These are phyloP conservation scores for Biancaea sappan DNA, from an alignment of 306 rosid genomes.

Conservation along the genomic window DNA sequence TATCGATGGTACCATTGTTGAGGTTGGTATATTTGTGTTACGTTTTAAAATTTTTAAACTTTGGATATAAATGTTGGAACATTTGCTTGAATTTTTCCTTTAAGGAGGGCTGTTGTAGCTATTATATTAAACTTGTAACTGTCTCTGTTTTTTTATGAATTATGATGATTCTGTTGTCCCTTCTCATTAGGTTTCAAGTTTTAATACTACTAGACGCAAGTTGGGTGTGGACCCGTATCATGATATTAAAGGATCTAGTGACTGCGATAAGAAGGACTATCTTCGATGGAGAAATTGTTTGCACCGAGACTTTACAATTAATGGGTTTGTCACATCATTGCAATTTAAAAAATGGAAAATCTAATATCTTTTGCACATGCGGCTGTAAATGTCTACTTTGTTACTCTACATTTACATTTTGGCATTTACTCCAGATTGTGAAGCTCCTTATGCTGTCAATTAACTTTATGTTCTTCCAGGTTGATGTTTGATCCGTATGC, in stretches of 20 bases:
- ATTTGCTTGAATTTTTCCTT: constrained; percentile 5
- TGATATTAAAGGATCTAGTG: constrained; percentile 45
- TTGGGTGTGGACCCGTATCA: constrained; percentile 27
- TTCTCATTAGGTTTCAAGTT: constrained; percentile 82
- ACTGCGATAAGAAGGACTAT: constrained; percentile 67
- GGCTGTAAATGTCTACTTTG: constrained; percentile 26
- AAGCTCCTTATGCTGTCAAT: constrained; percentile 22
- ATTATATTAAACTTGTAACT: background rate
- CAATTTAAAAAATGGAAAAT: constrained; percentile 30
- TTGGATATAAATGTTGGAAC: background rate
- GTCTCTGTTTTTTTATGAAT: constrained; percentile 8
- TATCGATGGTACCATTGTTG: constrained; percentile 62
- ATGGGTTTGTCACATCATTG: constrained; percentile 63
- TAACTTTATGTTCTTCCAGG: constrained; percentile 51
- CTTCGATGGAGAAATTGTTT: constrained; percentile 85
- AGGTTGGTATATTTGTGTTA: constrained; percentile 53
- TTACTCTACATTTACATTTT: constrained; percentile 22
- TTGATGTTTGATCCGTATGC: constrained; percentile 82
- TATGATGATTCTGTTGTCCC: constrained; percentile 25
- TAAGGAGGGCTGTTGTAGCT: background rate
- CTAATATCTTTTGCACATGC: background rate
- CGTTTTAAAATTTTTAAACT: constrained; percentile 6
- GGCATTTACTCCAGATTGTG: background rate
- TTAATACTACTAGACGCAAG: constrained; percentile 51
- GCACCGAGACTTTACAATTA: constrained; percentile 87